Evolutionary conservation across 257 asterid genomes (phyloP), one percentile per base, ranked within the genome.

Genomic region (Phtheirospermum japonicum): DNA sequence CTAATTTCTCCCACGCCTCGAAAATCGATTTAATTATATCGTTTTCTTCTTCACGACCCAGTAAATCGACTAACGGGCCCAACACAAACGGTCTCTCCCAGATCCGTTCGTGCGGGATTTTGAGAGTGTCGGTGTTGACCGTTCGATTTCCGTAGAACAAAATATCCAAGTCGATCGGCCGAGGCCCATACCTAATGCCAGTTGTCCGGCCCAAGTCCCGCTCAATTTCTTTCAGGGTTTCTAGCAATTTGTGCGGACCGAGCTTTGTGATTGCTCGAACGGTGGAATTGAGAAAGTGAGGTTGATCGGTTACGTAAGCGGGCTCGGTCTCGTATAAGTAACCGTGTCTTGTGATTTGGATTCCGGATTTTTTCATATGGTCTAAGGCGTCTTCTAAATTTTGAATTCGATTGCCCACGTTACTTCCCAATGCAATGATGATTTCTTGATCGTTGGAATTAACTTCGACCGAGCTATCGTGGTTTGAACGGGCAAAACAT

Each of bases 1-100:
- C 99, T 58, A 89, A 76, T 72, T 83, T 80, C 57, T 80, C 80
- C 99, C 99, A 93, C 7, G 87, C 77, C 62, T 74, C 94, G 17
- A 83, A 82, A 70, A 87, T 65, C 23, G 79, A 69, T 36, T 85
- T 76, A 34, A 69, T 73, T 0, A 76, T 67, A 49, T 89, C 95
- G 39, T 43, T 73, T 0, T 87, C 97, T 0, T 76, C 56, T 16
- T 82, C 82, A 6, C 66, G 66, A 12, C 96, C 97, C 70, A 93
- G 59, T 2, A 93, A 75, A 80, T 93, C 99, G 56, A 85, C 61
- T 65, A 89, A 75, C 2, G 97, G 99, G 5, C 95, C 95, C 83
- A 93, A 79, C 8, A 89, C 99, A 79, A 93, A 93, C 9, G 99
- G 91, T 61, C 99, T 78, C 78, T 93, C 99, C 95, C 91, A 85